These are phyloP conservation scores for Paramyrothecium sp. DNA, from an alignment of 2,329 filamentous ascomycete genomes.

Conservation along the genomic window DNA sequence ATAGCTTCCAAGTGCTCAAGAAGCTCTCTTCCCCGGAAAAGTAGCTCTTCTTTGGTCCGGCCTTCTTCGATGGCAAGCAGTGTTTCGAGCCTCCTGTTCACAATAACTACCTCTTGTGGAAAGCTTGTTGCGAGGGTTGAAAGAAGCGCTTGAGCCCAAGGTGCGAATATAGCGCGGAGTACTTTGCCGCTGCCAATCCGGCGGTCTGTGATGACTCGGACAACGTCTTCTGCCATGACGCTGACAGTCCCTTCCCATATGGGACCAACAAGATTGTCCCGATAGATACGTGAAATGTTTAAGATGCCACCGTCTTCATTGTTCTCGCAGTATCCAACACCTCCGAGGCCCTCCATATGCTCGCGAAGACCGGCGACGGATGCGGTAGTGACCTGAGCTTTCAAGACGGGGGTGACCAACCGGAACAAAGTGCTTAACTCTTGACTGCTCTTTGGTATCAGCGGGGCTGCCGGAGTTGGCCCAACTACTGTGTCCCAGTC, in stretches of 20 bases:
- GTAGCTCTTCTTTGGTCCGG: background rate
- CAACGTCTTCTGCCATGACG: background rate
- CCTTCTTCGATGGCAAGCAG: background rate
- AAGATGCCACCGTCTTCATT: constrained; percentile 62
- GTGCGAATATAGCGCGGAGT: background rate
- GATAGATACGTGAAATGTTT: constrained; percentile 64
- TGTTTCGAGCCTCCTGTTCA: background rate
- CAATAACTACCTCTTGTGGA: background rate
- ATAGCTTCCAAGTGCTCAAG: background rate
- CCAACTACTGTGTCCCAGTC: background rate
- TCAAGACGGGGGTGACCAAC: constrained; percentile 58
- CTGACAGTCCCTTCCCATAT: constrained; percentile 67
- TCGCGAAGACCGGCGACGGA: constrained; percentile 49
- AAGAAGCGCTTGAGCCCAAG: background rate
- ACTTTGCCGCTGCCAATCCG: background rate
- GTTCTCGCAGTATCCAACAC: constrained; percentile 61
- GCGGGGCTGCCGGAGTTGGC: background rate
- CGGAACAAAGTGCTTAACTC: constrained; percentile 39
- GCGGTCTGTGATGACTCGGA: background rate
- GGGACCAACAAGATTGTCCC: constrained; percentile 61
- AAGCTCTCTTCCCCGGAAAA: background rate
- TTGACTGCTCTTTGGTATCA: constrained; percentile 19
- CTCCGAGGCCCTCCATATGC: constrained; percentile 64
- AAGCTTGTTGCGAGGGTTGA: background rate
- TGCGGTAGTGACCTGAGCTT: constrained; percentile 54